These are phyloP conservation scores for Lichtheimia ornata DNA, from an alignment of 371 early-diverging fungal genomes.

Conservation along the genomic window DNA sequence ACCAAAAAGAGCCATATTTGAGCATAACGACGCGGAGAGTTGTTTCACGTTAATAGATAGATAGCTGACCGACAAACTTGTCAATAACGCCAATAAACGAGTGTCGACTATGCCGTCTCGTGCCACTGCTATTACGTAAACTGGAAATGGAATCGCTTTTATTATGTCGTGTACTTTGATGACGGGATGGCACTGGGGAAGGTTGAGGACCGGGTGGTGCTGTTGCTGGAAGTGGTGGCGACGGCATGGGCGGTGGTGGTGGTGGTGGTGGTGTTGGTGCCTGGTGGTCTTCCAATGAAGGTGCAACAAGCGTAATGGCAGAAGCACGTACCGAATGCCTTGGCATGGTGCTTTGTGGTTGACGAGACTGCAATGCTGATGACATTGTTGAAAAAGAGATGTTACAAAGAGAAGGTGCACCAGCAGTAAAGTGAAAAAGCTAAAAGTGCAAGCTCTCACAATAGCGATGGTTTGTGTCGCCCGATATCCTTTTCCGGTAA, in stretches of 20 bases:
- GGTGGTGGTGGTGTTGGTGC: constrained; percentile 5
- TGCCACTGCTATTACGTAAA: constrained; percentile 10
- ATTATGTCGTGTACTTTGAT: neutral
- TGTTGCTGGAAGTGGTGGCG: neutral
- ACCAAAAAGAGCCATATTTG: too few relatives aligned
- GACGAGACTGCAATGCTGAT: neutral
- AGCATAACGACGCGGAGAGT: neutral
- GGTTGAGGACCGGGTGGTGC: neutral
- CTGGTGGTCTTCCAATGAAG: neutral
- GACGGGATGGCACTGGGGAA: neutral
- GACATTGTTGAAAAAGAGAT: constrained; percentile 1
- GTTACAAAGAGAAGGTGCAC: neutral
- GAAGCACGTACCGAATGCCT: constrained; percentile 15
- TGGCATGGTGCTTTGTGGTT: neutral
- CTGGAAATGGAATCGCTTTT: constrained; percentile 8
- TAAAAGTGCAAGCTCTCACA: too few relatives aligned
- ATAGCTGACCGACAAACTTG: constrained; percentile 37
- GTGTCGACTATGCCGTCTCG: constrained; percentile 20
- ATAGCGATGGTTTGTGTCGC: too few relatives aligned
- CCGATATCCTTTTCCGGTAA: too few relatives aligned
- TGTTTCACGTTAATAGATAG: neutral
- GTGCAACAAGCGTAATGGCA: constrained; percentile 20
- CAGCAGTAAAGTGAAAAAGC: neutral
- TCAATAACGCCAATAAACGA: constrained; percentile 59
- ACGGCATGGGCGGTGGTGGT: constrained; percentile 2